Percentiles rank a stretch among this genome's conserved stretches.
Conservation (phyloP, 2,329 filamentous ascomycete genomes). For the Magnaporthiopsis poae region DNA sequence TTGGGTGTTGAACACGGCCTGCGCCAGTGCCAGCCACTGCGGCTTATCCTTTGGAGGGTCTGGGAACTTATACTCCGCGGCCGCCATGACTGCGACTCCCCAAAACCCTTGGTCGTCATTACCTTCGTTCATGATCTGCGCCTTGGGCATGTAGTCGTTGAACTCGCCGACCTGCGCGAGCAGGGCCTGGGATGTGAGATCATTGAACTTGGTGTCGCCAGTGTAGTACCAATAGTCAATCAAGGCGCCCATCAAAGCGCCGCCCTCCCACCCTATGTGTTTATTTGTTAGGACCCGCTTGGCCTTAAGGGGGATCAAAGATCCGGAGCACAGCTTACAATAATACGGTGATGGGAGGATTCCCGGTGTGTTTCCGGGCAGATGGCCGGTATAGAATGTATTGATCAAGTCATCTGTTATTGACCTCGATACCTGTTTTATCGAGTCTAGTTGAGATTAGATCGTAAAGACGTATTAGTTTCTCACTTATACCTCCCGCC, state of each 20-base stretch:
- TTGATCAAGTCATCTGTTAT: slow-evolving; percentile 42
- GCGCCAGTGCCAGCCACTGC: slow-evolving; percentile 61
- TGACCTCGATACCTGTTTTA: slow-evolving; percentile 37
- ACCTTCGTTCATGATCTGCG: slow-evolving; percentile 34
- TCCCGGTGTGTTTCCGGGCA: slow-evolving; percentile 41
- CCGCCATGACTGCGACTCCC: slow-evolving; percentile 60
- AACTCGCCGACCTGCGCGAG: slow-evolving; percentile 64
- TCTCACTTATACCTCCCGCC: too few species aligned
- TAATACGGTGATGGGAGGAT: slow-evolving; percentile 45
- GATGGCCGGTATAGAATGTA: slow-evolving; percentile 36
- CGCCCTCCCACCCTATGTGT: slow-evolving; percentile 57
- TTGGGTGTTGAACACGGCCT: slow-evolving; percentile 75
- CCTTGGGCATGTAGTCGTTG: slow-evolving; percentile 68
- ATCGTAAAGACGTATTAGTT: background rate
- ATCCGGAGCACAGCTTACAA: slow-evolving; percentile 17
- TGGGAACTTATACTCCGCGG: slow-evolving; percentile 59
- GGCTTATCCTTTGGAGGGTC: slow-evolving; percentile 47
- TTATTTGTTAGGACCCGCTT: slow-evolving; percentile 8
- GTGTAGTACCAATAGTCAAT: slow-evolving; percentile 65
- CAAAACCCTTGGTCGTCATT: slow-evolving; percentile 72
- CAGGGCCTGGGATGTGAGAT: slow-evolving; percentile 56
- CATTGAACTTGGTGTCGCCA: slow-evolving; percentile 56
- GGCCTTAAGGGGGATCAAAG: slow-evolving; percentile 28
- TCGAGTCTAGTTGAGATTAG: slow-evolving; percentile 51
- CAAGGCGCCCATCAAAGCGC: slow-evolving; percentile 60